Base-by-base conservation (phyloP, 2,329 filamentous ascomycete species). In the Diplodia scrobiculata region DNA sequence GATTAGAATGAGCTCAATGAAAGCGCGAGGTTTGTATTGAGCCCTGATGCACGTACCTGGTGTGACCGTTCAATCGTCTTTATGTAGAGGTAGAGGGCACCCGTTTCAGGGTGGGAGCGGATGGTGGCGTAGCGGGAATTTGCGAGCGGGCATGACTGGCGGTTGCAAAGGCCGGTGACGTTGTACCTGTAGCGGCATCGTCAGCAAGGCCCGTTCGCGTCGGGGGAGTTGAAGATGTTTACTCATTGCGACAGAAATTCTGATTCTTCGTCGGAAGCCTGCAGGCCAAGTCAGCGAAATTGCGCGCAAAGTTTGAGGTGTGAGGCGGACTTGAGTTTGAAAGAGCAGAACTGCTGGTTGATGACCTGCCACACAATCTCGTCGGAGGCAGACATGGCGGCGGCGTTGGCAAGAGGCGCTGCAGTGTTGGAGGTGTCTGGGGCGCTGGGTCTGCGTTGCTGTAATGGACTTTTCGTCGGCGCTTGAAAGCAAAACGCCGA, bases 351-450 rank as follows among this genome's bases (percentile, higher is more conserved):
- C 76, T 94, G 91, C 80, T 95, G 91, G 80, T 96, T 96, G 72
- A 97, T 97, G 67, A 97, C 91, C 78, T 93, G 89, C 95, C 95
- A 99, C 70, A 98, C 89, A 70, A 98, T 96, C 80, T 98, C 94
- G 83, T 98, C 94, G 69, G 92, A 96, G 10, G 65, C 65, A 36
- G 52, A 54, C 65, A 66, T 66, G 53, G 53, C 34, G 41, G 17
- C 17, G 25, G 10, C 17, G 38, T 11, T 45, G 29, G n/a, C 38
- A 21, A 32, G 55, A 13, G 34, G n/a, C 13, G 59, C 32, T 63
- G 59, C 45, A 25, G 34, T 19, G 19, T 48, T 34, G 32, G 48
- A 41, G 38, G 38, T 50, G 32, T 19, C 25, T 19, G 36, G 27
- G 21, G 38, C 38, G 38, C 29, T 55, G 29, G 52, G 11, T 45